Base-by-base conservation (phyloP, 495 filamentous ascomycete genomes). In the Margaritispora aquatica region DNA sequence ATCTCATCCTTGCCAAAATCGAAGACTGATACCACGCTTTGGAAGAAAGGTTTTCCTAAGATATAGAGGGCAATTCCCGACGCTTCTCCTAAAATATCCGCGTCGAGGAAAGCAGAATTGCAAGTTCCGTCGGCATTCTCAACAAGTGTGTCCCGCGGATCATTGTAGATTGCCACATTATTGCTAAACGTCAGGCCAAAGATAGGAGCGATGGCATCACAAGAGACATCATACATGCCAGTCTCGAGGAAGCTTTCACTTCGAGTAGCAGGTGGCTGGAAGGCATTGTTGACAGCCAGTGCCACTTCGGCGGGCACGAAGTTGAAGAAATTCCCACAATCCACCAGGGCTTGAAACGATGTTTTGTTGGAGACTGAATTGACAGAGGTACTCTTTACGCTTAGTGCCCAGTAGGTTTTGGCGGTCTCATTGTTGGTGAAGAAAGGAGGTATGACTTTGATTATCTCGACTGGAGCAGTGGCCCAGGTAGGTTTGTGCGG, bases 31-130 rank as follows among this genome's bases (percentile, higher is more conserved):
- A 88, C 65, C 0, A 86, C 84, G 63, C 81, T 85, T 68, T 83
- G 85, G 73, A 87, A 72, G 62, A 86, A 88, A 0, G 75, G 74
- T 60, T 82, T 80, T 1, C 85, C 85, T 20, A 90, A 60, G 22
- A 89, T 82, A 58, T 72, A 77, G 10, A 73, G 70, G n/a, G n/a
- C n/a, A n/a, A n/a, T n/a, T n/a, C n/a, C n/a, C n/a, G n/a, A n/a
- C n/a, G n/a, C n/a, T 0, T 65, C 29, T 9, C 26, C 23, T 22
- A 50, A 15, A 52, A 41, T 46, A 15, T 60, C 57, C 5, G 71
- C 77, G 19, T 71, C 73, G 51, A 66, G 65, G 51, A 82, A 74
- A 9, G 73, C 72, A 0, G 77, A 74, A 59, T 80, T 78, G 58
- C 83, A 85, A 1, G 75, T 49, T 8, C 65, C 70, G 0, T 71